Conservation (phyloP, 371 early-diverging fungal species). For the Apophysomyces variabilis region DNA sequence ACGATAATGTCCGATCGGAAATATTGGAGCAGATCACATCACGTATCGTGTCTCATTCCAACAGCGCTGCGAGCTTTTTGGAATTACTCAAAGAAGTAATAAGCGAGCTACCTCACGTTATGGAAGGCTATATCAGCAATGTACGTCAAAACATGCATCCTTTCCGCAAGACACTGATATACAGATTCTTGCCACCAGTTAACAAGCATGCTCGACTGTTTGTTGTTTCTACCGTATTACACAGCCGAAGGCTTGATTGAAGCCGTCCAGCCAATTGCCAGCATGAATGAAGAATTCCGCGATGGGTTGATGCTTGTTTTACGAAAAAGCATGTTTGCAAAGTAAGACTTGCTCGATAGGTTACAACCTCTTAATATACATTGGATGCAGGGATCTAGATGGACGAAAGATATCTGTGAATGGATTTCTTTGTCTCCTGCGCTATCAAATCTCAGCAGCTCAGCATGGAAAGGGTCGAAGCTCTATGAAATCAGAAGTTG, state of each 20-base stretch:
- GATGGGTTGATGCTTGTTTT: constrained; percentile 63
- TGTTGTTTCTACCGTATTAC: constrained; percentile 55
- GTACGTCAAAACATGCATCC: constrained; percentile 21
- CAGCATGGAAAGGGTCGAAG: constrained; percentile 12
- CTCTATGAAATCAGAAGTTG: constrained; percentile 18
- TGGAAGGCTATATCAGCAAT: constrained; percentile 33
- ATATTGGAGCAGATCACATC: constrained; percentile 67
- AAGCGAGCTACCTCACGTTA: constrained; percentile 39
- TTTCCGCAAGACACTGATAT: background rate
- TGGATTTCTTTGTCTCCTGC: constrained; percentile 58
- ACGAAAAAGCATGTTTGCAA: constrained; percentile 66
- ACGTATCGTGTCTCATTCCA: constrained; percentile 60
- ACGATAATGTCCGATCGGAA: constrained; percentile 60
- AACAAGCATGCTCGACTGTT: constrained; percentile 62
- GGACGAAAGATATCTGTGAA: constrained; percentile 62
- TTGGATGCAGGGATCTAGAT: constrained; percentile 49
- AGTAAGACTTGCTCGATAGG: constrained; percentile 37
- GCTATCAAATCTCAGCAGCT: constrained; percentile 22
- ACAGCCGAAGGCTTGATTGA: constrained; percentile 57
- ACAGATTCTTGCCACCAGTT: constrained; percentile 15
- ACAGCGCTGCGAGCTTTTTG: constrained; percentile 55
- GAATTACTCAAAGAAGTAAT: constrained; percentile 51
- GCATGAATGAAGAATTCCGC: constrained; percentile 52
- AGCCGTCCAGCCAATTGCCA: constrained; percentile 56
- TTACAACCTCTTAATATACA: background rate